Percentiles rank a stretch among this genome's conserved stretches.
Evolutionary conservation across 192 early-diverging fungal species (phyloP).

Genomic region (Geosiphon pyriformis): DNA sequence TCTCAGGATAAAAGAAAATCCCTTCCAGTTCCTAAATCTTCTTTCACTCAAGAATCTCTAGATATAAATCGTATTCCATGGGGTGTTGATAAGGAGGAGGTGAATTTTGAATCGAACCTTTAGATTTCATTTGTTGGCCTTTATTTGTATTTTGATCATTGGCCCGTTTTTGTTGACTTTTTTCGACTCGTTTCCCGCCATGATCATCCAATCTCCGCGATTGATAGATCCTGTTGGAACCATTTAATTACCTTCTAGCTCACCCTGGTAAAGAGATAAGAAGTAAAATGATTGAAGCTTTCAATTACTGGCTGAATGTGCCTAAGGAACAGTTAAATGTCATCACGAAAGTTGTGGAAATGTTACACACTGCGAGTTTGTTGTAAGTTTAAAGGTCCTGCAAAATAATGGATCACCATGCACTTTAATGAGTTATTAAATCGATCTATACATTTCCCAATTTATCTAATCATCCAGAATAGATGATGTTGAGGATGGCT

Average conservation of each 20-base stretch:
- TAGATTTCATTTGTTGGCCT: too few species aligned
- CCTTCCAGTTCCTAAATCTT: too few species aligned
- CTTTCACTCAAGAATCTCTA: too few species aligned
- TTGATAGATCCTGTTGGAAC: constrained; percentile 88
- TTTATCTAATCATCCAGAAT: constrained; percentile 56
- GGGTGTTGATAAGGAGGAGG: too few species aligned
- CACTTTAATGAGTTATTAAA: not conserved
- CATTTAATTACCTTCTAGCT: constrained; percentile 79
- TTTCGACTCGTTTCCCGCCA: too few species aligned
- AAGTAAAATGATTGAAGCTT: constrained; percentile 85
- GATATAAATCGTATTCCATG: too few species aligned
- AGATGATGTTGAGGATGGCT: constrained; percentile 96
- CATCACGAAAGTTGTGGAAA: constrained; percentile 81
- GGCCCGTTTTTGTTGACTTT: too few species aligned
- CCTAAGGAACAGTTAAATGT: constrained; percentile 56
- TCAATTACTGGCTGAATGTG: constrained; percentile 83
- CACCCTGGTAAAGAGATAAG: constrained; percentile 94
- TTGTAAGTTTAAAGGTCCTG: constrained; percentile 68
- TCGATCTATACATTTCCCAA: not conserved
- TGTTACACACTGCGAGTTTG: constrained; percentile 92
- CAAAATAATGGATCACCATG: not conserved
- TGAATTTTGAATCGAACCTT: too few species aligned
- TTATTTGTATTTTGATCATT: too few species aligned
- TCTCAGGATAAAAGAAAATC: too few species aligned
- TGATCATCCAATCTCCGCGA: too few species aligned